Conservation (phyloP, 139 green algal genomes). For the Chara braunii region DNA sequence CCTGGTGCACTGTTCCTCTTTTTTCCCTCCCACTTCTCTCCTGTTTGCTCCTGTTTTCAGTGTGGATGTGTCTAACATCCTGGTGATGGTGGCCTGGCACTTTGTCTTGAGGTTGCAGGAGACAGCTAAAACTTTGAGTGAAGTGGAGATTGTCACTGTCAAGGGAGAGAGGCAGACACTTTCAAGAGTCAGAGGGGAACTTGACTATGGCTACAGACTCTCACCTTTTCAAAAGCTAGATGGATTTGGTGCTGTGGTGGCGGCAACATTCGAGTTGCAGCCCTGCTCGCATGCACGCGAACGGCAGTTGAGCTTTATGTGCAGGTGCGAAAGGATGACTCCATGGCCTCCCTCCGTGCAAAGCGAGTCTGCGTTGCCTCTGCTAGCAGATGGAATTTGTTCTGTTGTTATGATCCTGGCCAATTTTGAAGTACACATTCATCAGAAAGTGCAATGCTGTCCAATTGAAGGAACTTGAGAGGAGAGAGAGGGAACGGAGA, state of each 20-base stretch:
- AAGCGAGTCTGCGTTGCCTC: too few species aligned
- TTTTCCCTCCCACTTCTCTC: background rate
- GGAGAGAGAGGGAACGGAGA: too few species aligned
- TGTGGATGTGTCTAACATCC: background rate
- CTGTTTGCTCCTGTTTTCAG: conserved; percentile 2
- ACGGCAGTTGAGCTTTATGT: conserved; percentile 33
- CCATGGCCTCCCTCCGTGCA: too few species aligned
- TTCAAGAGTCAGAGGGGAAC: conserved; percentile 1
- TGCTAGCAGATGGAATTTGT: too few species aligned
- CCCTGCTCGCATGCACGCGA: background rate
- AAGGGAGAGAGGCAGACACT: conserved; percentile 15
- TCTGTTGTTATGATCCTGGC: too few species aligned
- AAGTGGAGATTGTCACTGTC: conserved; percentile 34
- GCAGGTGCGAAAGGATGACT: too few species aligned
- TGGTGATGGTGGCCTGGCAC: background rate
- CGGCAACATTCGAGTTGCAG: conserved; percentile 31
- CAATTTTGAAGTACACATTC: too few species aligned
- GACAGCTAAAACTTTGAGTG: conserved; percentile 23
- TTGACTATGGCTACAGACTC: conserved; percentile 20
- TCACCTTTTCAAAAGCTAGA: conserved; percentile 40
- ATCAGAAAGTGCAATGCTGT: too few species aligned
- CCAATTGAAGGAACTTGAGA: too few species aligned
- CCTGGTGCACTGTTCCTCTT: background rate
- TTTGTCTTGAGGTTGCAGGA: conserved; percentile 22
- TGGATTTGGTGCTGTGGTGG: conserved; percentile 4